Percentiles rank a stretch among this genome's conserved stretches.
Evolutionary conservation across 106 monocot species (phyloP).

Genomic region (Agapanthus africanus): DNA sequence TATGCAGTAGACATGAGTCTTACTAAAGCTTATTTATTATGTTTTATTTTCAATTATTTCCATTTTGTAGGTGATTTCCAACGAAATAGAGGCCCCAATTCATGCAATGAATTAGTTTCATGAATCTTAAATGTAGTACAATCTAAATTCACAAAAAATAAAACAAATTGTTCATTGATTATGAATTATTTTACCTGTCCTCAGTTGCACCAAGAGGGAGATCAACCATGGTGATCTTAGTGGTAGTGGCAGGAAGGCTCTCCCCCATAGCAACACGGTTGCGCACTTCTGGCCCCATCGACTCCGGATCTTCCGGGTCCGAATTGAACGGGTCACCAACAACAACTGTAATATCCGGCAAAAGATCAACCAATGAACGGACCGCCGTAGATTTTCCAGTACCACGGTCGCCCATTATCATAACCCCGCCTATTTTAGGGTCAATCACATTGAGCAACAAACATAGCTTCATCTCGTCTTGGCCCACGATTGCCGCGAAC

Average conservation of each 20-base stretch:
- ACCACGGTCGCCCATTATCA: constrained; percentile 99
- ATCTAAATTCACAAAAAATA: background rate
- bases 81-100: background rate
- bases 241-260: constrained; percentile 28
- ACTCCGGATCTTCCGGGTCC: constrained; percentile 84
- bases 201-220: constrained; percentile 98
- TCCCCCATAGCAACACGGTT: constrained; percentile 43
- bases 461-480: constrained; percentile 99
- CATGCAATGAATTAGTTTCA: background rate
- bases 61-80: background rate
- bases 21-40: too few species aligned
- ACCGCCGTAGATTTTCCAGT: constrained; percentile 97
- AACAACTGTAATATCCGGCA: constrained; percentile 78
- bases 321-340: constrained; percentile 97
- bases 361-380: constrained; percentile 84
- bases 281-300: constrained; percentile 77
- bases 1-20: too few species aligned
- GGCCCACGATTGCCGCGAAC: constrained; percentile 91
- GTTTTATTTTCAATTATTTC: too few species aligned
- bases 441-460: constrained; percentile 96
- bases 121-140: background rate
- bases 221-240: constrained; percentile 97
- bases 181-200: too few species aligned
- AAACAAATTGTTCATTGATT: too few species aligned
- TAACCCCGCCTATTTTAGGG: constrained; percentile 98